Percentiles rank a stretch among this genome's conserved stretches.
Conservation (phyloP, 139 green algal genomes). For the Pycnococcus provasolii region DNA sequence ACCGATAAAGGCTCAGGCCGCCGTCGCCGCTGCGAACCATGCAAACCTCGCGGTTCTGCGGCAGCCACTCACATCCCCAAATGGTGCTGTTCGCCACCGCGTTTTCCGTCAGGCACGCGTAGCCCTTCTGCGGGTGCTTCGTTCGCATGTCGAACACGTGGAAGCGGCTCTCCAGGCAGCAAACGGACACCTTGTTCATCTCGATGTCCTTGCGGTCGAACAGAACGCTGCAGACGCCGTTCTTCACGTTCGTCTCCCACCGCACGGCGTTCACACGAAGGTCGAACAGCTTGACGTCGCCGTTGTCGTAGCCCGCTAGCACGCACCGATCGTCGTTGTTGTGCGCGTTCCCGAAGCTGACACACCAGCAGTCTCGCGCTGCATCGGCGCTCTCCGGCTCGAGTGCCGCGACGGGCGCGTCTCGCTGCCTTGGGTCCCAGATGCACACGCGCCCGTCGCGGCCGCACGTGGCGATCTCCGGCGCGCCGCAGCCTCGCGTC, state of each 20-base stretch:
- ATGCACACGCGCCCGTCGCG: constrained; percentile 71
- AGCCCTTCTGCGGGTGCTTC: constrained; percentile 56
- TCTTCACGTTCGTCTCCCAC: constrained; percentile 56
- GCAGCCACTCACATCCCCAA: constrained; percentile 58
- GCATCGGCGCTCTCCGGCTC: constrained; percentile 50
- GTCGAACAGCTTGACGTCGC: constrained; percentile 81
- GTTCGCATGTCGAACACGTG: constrained; percentile 72
- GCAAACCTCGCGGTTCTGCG: constrained; percentile 75
- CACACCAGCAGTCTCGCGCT: constrained; percentile 66
- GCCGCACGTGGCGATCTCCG: constrained; percentile 68
- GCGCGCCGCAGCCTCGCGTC: constrained; percentile 50
- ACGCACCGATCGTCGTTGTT: constrained; percentile 66
- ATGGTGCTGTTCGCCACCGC: constrained; percentile 49
- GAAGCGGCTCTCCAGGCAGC: constrained; percentile 69
- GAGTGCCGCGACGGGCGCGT: constrained; percentile 68
- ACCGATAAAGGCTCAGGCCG: constrained; percentile 71
- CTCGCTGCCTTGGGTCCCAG: constrained; percentile 70
- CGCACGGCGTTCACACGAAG: constrained; percentile 47
- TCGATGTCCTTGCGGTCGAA: constrained; percentile 85
- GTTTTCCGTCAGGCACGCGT: constrained; percentile 50
- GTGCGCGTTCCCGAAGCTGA: constrained; percentile 72
- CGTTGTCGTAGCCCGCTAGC: constrained; percentile 77
- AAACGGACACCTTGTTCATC: constrained; percentile 87
- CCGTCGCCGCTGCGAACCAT: constrained; percentile 65
- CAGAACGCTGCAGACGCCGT: constrained; percentile 71